Evolutionary conservation across 192 early-diverging fungal genomes (phyloP), one percentile per base, ranked within the genome.

Genomic region (Backusella mclennaniae): DNA sequence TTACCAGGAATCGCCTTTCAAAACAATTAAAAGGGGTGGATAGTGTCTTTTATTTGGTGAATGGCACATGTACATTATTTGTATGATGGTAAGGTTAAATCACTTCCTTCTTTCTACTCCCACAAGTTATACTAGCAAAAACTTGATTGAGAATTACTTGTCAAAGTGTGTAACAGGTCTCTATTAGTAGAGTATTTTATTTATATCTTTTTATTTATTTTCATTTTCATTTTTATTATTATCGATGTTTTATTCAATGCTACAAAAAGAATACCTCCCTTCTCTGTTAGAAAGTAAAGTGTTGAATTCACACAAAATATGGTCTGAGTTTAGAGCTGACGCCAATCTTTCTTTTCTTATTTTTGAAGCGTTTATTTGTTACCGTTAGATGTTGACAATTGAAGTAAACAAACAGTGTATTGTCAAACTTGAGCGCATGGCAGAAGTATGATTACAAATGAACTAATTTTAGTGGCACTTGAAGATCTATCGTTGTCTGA

Each of bases 401-500:
- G 11, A 59, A 21, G 23, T 29, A 63, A 63, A 63, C 56, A 63
- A 63, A 63, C 21, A 63, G 21, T 63, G 12, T 63, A 63, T 63
- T 63, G 56, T 63, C 56, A 63, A 63, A 63, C 23, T 29, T 9
- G 23, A 29, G 23, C 26, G 56, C 56, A 63, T 63, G 56, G 56
- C 56, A 63, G 23, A 63, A 63, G 56, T 63, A 63, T 63, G 56
- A 63, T 63, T 29, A 1, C 21, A 63, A 29, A 63, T 63, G 56
- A 63, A 63, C 56, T 29, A 59, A 63, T 63, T 63, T 44, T 63
- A 23, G 56, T 63, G 23, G 23, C 56, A 59, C 56, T 59, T 59
- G 23, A 26, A 59, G 56, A 59, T 59, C 56, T 59, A 59, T 26
- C 56, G 56, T 59, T 59, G 56, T 59, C 56, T 59, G 56, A 59